These are phyloP conservation scores for Cylindrotheca closterium DNA, from an alignment of 108 stramenopile species.

Conservation along the genomic window DNA sequence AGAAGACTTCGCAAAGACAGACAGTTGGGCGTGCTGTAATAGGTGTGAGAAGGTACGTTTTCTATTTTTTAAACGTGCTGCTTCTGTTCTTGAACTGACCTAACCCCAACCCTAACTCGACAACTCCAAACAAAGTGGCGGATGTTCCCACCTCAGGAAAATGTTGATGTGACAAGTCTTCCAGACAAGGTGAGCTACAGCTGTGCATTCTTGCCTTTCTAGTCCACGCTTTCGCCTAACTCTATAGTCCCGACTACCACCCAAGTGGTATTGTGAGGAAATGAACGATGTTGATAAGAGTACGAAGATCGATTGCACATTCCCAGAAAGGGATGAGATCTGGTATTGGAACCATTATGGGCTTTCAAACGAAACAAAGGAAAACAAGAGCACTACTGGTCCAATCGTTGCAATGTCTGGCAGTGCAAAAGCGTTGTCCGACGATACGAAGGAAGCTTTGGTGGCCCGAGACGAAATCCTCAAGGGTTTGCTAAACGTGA, in stretches of 20 bases:
- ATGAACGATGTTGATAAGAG: constrained; percentile 20
- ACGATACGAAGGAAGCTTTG: constrained; percentile 9
- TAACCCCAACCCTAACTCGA: too few relatives aligned
- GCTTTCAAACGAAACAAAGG: constrained; percentile 6
- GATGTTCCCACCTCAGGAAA: too few relatives aligned
- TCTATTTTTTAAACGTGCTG: too few relatives aligned
- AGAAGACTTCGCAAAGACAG: constrained; percentile 41
- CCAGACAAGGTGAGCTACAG: too few relatives aligned
- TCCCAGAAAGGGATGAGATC: constrained; percentile 16
- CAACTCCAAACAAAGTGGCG: too few relatives aligned
- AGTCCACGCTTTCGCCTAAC: not conserved
- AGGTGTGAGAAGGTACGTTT: constrained; percentile 60
- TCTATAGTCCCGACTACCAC: not conserved
- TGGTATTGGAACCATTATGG: constrained; percentile 37
- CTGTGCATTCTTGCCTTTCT: too few relatives aligned
- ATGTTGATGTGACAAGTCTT: too few relatives aligned
- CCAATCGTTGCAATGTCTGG: not conserved
- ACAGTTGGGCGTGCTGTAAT: constrained; percentile 56
- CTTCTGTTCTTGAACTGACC: too few relatives aligned
- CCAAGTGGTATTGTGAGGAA: constrained; percentile 46
- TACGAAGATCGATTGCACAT: constrained; percentile 23
- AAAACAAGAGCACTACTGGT: not conserved
- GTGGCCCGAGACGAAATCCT: constrained; percentile 21
- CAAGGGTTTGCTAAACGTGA: constrained; percentile 12
- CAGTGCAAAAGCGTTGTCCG: constrained; percentile 3